Evolutionary conservation across 2,329 filamentous ascomycete genomes (phyloP).

Genomic region (Microcera coccophila): DNA sequence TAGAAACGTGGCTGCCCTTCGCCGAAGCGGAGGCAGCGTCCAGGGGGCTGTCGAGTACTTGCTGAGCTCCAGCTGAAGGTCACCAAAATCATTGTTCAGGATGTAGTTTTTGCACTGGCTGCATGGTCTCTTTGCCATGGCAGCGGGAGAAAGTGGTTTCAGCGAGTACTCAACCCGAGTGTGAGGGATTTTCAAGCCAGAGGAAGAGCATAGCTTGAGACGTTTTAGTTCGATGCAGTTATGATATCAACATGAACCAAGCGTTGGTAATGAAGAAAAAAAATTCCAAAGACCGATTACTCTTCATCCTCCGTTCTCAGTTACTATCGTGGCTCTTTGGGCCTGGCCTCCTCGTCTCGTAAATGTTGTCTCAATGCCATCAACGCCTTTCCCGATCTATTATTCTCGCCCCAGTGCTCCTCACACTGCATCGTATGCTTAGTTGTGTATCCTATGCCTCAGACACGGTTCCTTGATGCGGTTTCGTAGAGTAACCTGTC

Average conservation of each 20-base stretch:
- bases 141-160: neutral
- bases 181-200: conserved; percentile 8
- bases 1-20: conserved; percentile 79
- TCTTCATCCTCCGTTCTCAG: no score
- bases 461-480: no score
- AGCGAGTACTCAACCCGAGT: conserved; percentile 15
- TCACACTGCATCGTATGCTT: no score
- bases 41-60: conserved; percentile 85
- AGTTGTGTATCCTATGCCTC: no score
- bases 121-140: neutral
- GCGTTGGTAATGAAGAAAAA: no score
- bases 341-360: no score
- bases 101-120: neutral
- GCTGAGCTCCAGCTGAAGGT: conserved; percentile 35
- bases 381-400: no score
- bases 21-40: conserved; percentile 87
- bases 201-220: conserved; percentile 9
- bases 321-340: no score
- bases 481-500: no score
- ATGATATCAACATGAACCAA: conserved; percentile 28
- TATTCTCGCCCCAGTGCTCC: no score
- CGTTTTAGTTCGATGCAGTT: conserved; percentile 19
- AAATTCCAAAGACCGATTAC: no score
- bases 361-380: no score
- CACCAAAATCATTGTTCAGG: neutral